Evolutionary conservation across 192 early-diverging fungal genomes (phyloP), one percentile per base, ranked within the genome.

Genomic region (Haplosporangium gracile): DNA sequence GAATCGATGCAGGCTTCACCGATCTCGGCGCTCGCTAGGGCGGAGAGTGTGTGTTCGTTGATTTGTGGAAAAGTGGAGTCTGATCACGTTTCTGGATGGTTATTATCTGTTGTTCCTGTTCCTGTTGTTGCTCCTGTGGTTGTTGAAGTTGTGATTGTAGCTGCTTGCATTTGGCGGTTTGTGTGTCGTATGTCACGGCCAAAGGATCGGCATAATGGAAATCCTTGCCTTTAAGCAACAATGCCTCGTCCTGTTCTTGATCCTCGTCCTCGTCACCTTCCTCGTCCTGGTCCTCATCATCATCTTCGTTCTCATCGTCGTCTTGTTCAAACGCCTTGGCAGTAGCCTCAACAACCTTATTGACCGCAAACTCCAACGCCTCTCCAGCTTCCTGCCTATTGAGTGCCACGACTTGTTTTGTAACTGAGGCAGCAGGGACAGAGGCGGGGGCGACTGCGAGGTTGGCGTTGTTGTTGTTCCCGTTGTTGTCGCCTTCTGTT

Each of bases 1-100:
- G 83, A 80, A 22, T 81, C 79, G 71, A 86, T 80, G 20, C 78
- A 86, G 4, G 74, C 65, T 15, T 77, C 72, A 72, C 68, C 73
- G n/a, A 63, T 7, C 18, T 72, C 39, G 22, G 78, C 51, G 15
- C n/a, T 45, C 5, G 45, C 78, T 13, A 34, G 36, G 24, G 77
- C 24, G 38, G 34, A 38, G 26, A 57, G 45, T 18, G 32, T 11
- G 29, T 20, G 8, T 53, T 74, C 47, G 11, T 26, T 3, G 45
- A n/a, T 16, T 32, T 9, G 55, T 5, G 8, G 55, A 5, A 57
- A 11, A 32, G n/a, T 8, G 57, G 57, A 24, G 45, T 32, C 1
- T 73, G 1, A n/a, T 75, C 49, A 36, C 79, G 72, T 24, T 82
- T 82, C 7, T 76, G 73, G 10, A 68, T 43, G 34, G 20, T 68